These are phyloP conservation scores for Byssochlamys sp. DNA, from an alignment of 2,329 filamentous ascomycete species.

Conservation along the genomic window DNA sequence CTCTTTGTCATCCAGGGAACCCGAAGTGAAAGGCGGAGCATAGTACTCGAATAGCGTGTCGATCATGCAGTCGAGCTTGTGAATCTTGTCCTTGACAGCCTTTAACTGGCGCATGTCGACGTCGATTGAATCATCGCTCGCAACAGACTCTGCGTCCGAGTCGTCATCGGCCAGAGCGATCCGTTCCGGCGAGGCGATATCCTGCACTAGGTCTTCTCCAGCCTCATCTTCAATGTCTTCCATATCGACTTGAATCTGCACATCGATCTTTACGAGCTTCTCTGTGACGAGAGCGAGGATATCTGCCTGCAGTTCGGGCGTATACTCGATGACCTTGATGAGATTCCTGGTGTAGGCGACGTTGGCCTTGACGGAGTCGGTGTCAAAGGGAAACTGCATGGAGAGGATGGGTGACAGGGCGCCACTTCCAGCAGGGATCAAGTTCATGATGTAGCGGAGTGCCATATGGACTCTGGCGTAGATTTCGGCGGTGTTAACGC, in stretches of 20 bases:
- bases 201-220: slow-evolving; percentile 57
- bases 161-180: slow-evolving; percentile 41
- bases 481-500: slow-evolving; percentile 55
- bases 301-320: slow-evolving; percentile 66
- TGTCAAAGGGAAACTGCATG: slow-evolving; percentile 63
- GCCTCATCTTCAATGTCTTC: slow-evolving; percentile 87
- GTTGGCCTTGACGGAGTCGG: slow-evolving; percentile 68
- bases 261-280: slow-evolving; percentile 83
- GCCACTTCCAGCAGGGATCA: slow-evolving; percentile 69
- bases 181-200: slow-evolving; percentile 34
- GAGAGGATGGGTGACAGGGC: slow-evolving; percentile 59
- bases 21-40: slow-evolving; percentile 59
- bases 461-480: slow-evolving; percentile 66
- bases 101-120: slow-evolving; percentile 43
- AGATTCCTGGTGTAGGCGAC: slow-evolving; percentile 83
- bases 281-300: slow-evolving; percentile 76
- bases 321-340: slow-evolving; percentile 65
- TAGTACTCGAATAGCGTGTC: slow-evolving; percentile 82
- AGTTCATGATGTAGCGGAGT: slow-evolving; percentile 64
- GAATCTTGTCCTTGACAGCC: slow-evolving; percentile 70
- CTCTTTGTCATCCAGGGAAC: slow-evolving; percentile 58
- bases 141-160: slow-evolving; percentile 55
- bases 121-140: slow-evolving; percentile 52
- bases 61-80: slow-evolving; percentile 84
- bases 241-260: slow-evolving; percentile 86